Evolutionary conservation across 2,329 filamentous ascomycete genomes (phyloP), one percentile per base, ranked within the genome.

Genomic region (Juglanconis sp.): DNA sequence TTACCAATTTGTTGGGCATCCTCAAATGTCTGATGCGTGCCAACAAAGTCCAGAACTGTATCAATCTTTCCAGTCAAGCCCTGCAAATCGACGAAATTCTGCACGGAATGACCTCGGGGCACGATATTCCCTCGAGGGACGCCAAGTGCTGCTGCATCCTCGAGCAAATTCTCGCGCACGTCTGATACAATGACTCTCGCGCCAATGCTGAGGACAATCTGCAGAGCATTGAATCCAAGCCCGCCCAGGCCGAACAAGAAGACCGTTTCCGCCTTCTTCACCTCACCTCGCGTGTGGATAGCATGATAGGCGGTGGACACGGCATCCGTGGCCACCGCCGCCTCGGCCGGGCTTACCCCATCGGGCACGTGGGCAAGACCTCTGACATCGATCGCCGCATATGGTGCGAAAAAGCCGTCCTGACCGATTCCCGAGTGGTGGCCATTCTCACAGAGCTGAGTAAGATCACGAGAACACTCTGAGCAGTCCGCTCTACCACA

Each of bases 131-230:
- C 53, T 30, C 44, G 35, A 4, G 69, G 68, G 15, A 77, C 63
- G 1, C 73, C 74, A 11, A 74, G 60, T 5, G 66, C 65, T 8
- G 64, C 58, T 4, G 73, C 73, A 5, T 68, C 71, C 24, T 75
- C 65, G 0, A 72, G 47, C 11, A 63, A 53, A 32, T 71, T 70
- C 24, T 72, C 66, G 4, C 71, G 66, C 6, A 73, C 59, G 56
- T 76, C 74, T 2, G 69, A 71, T 7, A 76, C 68, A 35, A 76
- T 69, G 10, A 77, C 60, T 56, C 80, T 74, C 53, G 79, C 82
- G 53, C 81, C 75, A 42, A 82, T 75, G 63, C 81, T 71, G 59
- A 77, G 77, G 40, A 82, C 66, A 15, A 75, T 70, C 59, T 77
- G 74, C 9, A 77, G 61, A 1, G 70, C 76, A 60, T 77, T 77